phyloP scores from a whole-genome alignment of 148 eudicot species.

The Dysphania ambrosioides region DNA sequence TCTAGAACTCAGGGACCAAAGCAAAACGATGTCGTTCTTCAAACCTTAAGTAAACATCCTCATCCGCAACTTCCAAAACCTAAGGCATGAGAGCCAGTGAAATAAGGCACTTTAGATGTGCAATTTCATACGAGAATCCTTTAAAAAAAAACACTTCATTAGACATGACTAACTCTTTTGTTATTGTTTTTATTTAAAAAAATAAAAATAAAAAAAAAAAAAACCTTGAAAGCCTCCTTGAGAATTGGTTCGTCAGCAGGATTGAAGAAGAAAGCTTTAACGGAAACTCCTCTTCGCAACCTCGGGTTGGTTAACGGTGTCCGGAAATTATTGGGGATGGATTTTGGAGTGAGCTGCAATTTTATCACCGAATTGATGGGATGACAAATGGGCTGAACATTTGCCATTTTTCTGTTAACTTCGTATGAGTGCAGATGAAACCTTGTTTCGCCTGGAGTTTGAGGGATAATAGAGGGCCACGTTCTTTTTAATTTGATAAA shows the following conservation, averaged over 20 bases:
- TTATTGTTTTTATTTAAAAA: no score
- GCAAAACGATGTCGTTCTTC: neutral
- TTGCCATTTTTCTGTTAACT: slow-evolving; percentile 9
- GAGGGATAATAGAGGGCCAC: neutral
- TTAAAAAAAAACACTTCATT: no score
- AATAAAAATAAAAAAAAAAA: no score
- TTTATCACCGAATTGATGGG: slow-evolving; percentile 15
- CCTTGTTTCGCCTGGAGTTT: neutral
- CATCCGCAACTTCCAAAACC: neutral
- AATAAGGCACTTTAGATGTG: neutral
- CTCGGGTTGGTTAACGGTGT: neutral
- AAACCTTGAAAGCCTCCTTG: slow-evolving; percentile 57
- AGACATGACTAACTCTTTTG: no score
- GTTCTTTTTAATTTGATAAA: no score
- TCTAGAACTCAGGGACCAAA: neutral
- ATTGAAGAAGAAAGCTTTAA: slow-evolving; percentile 45
- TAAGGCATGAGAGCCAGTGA: neutral
- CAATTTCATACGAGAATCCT: no score
- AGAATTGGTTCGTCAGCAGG: slow-evolving; percentile 46
- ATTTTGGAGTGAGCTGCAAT: slow-evolving; percentile 21
- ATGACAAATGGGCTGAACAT: slow-evolving; percentile 1
- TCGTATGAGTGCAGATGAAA: neutral
- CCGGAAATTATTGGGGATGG: neutral
- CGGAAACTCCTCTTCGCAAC: neutral
- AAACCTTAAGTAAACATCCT: neutral